Percentiles rank a stretch among this genome's conserved stretches.
These are phyloP conservation scores for Cystofilobasidium bisporidii DNA, from an alignment of 768 basidiomycete genomes.

Conservation along the genomic window DNA sequence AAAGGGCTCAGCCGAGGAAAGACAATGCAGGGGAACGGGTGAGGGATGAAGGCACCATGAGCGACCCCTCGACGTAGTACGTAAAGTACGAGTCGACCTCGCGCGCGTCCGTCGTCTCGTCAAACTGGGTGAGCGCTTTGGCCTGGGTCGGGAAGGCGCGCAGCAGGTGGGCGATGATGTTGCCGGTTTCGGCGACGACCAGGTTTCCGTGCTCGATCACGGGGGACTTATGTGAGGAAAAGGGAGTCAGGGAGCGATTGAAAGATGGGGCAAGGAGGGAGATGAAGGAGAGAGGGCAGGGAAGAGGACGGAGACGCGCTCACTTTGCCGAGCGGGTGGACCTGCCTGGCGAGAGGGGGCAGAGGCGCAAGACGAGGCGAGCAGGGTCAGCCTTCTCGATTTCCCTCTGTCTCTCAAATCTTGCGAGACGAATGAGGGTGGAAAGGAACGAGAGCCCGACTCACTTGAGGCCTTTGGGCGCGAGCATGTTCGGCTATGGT, in stretches of 20 bases:
- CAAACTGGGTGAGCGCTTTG: not conserved
- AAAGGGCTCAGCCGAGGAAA: too few species aligned
- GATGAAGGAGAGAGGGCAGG: not conserved
- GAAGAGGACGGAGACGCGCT: not conserved
- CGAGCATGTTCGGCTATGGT: constrained; percentile 5
- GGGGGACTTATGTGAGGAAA: too few species aligned
- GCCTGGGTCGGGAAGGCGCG: not conserved
- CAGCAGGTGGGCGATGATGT: constrained; percentile 26
- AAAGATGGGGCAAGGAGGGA: too few species aligned
- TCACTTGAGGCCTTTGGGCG: constrained; percentile 22
- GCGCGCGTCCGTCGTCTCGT: not conserved
- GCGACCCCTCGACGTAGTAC: constrained; percentile 23
- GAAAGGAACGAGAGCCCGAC: not conserved
- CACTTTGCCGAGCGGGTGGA: constrained; percentile 24
- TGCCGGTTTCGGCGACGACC: constrained; percentile 24
- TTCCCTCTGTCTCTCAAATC: too few species aligned
- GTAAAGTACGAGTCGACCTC: constrained; percentile 15
- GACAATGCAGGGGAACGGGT: too few species aligned
- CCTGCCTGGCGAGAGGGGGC: not conserved
- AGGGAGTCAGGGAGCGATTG: too few species aligned
- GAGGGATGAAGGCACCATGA: constrained; percentile 15
- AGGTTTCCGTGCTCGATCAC: constrained; percentile 21
- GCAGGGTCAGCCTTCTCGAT: not conserved
- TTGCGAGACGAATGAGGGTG: too few species aligned
- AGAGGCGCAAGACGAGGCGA: too few species aligned